Base-by-base conservation (phyloP, 352 stramenopile species). In the Phytophthora crassamura region DNA sequence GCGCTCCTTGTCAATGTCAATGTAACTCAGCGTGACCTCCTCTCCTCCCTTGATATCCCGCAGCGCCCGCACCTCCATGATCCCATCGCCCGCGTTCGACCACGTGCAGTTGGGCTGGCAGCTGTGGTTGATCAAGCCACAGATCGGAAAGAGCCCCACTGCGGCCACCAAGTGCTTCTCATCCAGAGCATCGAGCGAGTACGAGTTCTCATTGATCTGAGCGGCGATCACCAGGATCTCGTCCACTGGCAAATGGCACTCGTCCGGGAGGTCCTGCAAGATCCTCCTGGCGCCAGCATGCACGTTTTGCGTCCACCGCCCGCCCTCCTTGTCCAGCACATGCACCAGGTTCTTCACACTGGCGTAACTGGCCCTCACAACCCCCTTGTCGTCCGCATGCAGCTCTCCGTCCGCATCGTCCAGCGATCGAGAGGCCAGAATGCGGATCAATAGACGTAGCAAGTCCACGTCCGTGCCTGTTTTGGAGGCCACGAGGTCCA, bases 191-290 rank as follows among this genome's bases (percentile, higher is more conserved):
- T 81, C 75, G 2, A 84, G 34, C 20, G 78, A 76, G 51, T 86
- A 82, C 28, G 74, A 56, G 58, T 84, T 86, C 61, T 86, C 78
- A 42, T 86, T 86, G 7, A 86, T 75, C 58, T 80, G 72, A 0
- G 72, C 78, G 0, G 78, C 78, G 33, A 86, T 56, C 8, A 72
- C 73, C 10, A 86, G 49, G 18, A 82, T 64, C 33, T 86, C 78
- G 0, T 78, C 66, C 34, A 81, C 73, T n/a, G 72, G 38, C 30
- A 84, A 22, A 4, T 75, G 63, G 30, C 69, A 78, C 33, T 80
- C 72, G 32, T 57, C 36, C n/a, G 75, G 63, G 1, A 84, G 41
- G 34, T 77, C 45, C 35, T 78, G 59, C 51, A 84, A 25, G 18
- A 86, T 67, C 40, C 53, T 68, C 14, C 36, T 52, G 9, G 72